A percentile compares a stretch with the other conserved stretches of the same genome.
phyloP scores from a whole-genome alignment of 2,329 filamentous ascomycete genomes.

The Exophiala bonariae region DNA sequence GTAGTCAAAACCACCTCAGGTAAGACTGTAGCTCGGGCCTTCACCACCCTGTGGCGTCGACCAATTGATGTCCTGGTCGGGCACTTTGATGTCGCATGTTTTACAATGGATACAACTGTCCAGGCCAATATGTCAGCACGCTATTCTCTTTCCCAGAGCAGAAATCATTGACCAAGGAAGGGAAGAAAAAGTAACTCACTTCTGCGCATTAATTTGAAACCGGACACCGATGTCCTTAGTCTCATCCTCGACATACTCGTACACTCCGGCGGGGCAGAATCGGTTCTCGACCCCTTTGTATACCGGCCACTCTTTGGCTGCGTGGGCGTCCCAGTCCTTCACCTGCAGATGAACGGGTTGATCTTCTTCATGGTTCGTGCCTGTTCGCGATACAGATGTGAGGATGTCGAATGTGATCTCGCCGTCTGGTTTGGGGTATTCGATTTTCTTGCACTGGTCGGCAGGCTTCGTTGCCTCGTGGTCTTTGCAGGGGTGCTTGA shows the following conservation, averaged over 20 bases:
- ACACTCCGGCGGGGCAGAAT: slow-evolving; percentile 96
- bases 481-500: slow-evolving; percentile 80
- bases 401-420: slow-evolving; percentile 95
- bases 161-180: too few species aligned
- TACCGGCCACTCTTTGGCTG: slow-evolving; percentile 75
- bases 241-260: slow-evolving; percentile 94
- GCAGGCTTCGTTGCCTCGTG: slow-evolving; percentile 76
- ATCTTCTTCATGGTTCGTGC: slow-evolving; percentile 98
- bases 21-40: slow-evolving; percentile 66
- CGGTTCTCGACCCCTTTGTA: slow-evolving; percentile 94
- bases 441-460: slow-evolving; percentile 80
- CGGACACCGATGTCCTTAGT: slow-evolving; percentile 83
- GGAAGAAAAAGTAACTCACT: slow-evolving; percentile 62
- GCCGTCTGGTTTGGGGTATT: slow-evolving; percentile 95
- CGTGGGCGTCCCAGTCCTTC: slow-evolving; percentile 90
- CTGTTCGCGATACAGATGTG: slow-evolving; percentile 90
- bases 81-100: slow-evolving; percentile 98
- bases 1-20: slow-evolving; percentile 36
- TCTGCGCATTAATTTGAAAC: slow-evolving; percentile 97
- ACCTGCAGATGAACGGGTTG: slow-evolving; percentile 96
- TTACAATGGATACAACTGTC: slow-evolving; percentile 96
- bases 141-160: too few species aligned
- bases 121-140: slow-evolving; percentile 6
- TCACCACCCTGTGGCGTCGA: slow-evolving; percentile 90
- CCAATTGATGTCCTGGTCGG: slow-evolving; percentile 96